phyloP scores from a whole-genome alignment of 129 eudicot genomes.

The Flaveria linearis region DNA sequence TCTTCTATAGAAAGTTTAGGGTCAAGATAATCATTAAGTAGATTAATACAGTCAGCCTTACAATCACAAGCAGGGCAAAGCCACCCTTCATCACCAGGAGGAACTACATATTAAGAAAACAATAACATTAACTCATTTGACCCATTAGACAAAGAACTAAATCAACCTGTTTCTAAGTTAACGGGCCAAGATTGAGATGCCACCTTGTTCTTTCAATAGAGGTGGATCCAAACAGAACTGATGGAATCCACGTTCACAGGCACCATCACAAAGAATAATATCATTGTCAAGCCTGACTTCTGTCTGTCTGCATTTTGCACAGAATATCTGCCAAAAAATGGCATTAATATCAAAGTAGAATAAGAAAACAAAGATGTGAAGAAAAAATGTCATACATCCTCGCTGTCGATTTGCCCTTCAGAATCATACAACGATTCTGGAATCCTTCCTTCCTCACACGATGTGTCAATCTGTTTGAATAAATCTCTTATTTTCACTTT shows the following conservation, averaged over 20 bases:
- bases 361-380: background rate
- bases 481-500: conserved; percentile 84
- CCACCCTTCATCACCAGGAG: conserved; percentile 95
- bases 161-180: background rate
- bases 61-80: conserved; percentile 99
- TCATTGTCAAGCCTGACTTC: conserved; percentile 72
- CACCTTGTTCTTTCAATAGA: conserved; percentile 78
- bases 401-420: conserved; percentile 86
- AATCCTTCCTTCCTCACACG: conserved; percentile 69
- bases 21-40: conserved; percentile 72
- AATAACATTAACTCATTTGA: conserved; percentile 13
- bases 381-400: conserved; percentile 64
- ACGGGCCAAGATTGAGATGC: background rate
- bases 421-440: conserved; percentile 81
- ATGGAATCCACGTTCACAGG: conserved; percentile 97
- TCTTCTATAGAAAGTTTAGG: conserved; percentile 53
- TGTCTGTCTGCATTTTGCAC: conserved; percentile 86
- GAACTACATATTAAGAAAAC: conserved; percentile 53
- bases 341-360: conserved; percentile 1
- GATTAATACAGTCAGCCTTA: conserved; percentile 69
- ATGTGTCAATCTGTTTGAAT: conserved; percentile 64
- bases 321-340: conserved; percentile 64
- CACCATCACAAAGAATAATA: conserved; percentile 92
- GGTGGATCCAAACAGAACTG: conserved; percentile 92
- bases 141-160: background rate